Base-by-base conservation (phyloP, 225 moss, liverwort and hornwort genomes). In the Anthoceros angustus region DNA sequence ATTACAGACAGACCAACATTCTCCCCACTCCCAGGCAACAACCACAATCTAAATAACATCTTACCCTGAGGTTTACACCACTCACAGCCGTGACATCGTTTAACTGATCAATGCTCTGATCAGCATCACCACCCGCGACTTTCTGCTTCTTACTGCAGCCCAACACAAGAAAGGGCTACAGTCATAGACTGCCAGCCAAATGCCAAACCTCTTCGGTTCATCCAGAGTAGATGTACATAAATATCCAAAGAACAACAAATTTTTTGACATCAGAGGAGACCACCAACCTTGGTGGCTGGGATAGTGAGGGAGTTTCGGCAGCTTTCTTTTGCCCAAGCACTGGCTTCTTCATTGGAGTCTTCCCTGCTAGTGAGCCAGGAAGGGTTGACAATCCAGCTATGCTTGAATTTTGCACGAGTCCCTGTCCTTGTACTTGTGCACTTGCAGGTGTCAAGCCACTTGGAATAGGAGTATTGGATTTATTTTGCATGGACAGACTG, bases 61-160 rank as follows among this genome's bases (percentile, higher is more conserved):
- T 62, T 71, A 98, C 92, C 89, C 83, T 83, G 20, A 98, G 74
- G 71, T 98, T 98, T 41, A 98, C 98, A 71, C 98, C 98, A 76
- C 98, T 98, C 43, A 98, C 92, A 61, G 98, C 98, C 42, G 98
- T 98, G 12, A 98, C 98, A 77, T 98, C 98, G 70, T 92, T 98
- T 64, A 98, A 83, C 39, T 78, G 92, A 72, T 98, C 98, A 64
- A 98, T 91, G 74, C 98, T 98, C 71, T 98, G 92, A 75, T 89
- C 98, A 63, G 89, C 80, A 4, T 98, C 98, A 69, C 84, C 60
- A 64, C 84, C 84, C 70, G 85, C 77, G 0, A 82, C 80, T 77
- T 98, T 98, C 80, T 92, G 98, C 76, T 98, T 98, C 76, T 98
- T 98, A 65, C 98, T 98, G 87, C 77, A 77, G 62, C 43, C 26